Evolutionary conservation across 1,139 yeast species (phyloP), one percentile per base, ranked within the genome.

Genomic region (Candida pseudoviswanathii): DNA sequence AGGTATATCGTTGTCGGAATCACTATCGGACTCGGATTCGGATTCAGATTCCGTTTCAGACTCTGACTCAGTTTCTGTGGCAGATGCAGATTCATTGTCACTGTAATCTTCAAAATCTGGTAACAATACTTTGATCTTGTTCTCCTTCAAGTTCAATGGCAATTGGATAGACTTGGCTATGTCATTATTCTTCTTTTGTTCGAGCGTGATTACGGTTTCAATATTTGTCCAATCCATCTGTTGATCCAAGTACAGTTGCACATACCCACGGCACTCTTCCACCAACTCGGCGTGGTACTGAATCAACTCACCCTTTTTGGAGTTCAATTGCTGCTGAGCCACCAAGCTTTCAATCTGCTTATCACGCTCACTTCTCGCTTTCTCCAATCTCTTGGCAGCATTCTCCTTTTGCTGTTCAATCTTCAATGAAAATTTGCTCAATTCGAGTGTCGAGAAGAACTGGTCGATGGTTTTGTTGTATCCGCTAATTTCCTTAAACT

Each of bases 221-320:
- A 92, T 91, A 55, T 90, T 88, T 32, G 82, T 79, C 99, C 99
- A 94, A 64, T 94, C 98, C 92, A 90, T 89, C 56, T 90, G 95
- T 62, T 89, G 96, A 47, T 86, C 84, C 4, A 92, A 57, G 49
- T 89, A 69, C 1, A 73, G 73, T 51, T 84, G 86, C 6, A 94
- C 86, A 8, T 89, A 86, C 10, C 65, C 70, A 51, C 82, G 85
- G 44, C 96, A 91, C 26, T 82, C 81, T 48, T 87, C 94, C 2
- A 92, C 92, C 34, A 82, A 62, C 31, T 82, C 84, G 3, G 95
- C 86, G 62, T 87, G 78, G 37, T 77, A 71, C 52, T 89, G 87
- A 38, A 94, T 83, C 4, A 89, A 74, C 56, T 84, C 85, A 10
- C 97, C 98, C 57, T 85, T 85, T 52, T 73, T 73, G 50, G 80